Conservation (phyloP, 176 grass and related monocot genomes). For the Aechmea fasciata region DNA sequence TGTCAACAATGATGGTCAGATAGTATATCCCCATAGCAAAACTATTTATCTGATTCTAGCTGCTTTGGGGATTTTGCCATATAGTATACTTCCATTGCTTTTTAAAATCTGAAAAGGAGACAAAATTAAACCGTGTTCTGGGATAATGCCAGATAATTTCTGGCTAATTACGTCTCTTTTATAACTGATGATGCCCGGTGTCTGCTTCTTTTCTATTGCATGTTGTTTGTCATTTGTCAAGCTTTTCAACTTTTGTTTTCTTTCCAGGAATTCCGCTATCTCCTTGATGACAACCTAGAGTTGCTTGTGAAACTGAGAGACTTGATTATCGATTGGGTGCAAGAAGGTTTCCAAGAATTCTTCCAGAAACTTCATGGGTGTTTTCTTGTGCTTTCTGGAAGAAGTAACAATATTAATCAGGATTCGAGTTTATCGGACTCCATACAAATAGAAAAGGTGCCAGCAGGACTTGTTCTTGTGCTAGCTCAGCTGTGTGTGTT, state of each 20-base stretch:
- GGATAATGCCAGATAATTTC: too few relatives aligned
- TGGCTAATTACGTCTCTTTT: too few relatives aligned
- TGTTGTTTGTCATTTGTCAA: conserved; percentile 13
- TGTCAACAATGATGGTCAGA: too few relatives aligned
- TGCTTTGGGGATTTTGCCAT: too few relatives aligned
- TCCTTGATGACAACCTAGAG: conserved; percentile 76
- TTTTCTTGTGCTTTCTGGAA: conserved; percentile 88
- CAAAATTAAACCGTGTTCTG: too few relatives aligned
- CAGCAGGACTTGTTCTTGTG: conserved; percentile 58
- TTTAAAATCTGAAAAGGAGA: too few relatives aligned
- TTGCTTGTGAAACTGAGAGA: conserved; percentile 78
- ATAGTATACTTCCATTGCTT: too few relatives aligned
- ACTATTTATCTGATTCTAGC: too few relatives aligned
- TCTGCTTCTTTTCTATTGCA: background rate
- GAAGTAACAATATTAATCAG: conserved; percentile 38
- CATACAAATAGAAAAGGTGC: conserved; percentile 64
- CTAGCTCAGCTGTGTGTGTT: conserved; percentile 85
- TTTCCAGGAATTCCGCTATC: conserved; percentile 74
- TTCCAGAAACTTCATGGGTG: conserved; percentile 77
- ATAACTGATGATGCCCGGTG: background rate
- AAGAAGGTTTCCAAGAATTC: conserved; percentile 99
- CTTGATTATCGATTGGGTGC: conserved; percentile 95
- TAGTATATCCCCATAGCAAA: too few relatives aligned
- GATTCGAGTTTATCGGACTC: conserved; percentile 31
- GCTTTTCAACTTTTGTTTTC: conserved; percentile 14